These are phyloP conservation scores for Ochromonadaceae sp. DNA, from an alignment of 352 stramenopile species.

Conservation along the genomic window DNA sequence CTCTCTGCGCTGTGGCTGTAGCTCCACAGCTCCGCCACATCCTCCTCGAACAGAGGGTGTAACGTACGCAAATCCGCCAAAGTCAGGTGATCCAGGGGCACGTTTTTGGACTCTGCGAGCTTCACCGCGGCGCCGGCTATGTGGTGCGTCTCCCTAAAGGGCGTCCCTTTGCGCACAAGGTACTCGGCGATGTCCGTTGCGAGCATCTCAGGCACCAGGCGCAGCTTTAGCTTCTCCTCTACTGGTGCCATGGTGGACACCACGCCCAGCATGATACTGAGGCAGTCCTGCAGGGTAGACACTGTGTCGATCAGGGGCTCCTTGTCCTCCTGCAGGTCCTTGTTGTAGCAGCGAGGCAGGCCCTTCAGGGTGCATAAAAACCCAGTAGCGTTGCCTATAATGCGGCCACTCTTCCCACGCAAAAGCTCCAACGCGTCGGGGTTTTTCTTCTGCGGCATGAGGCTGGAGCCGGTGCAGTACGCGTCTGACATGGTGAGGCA, in stretches of 20 bases:
- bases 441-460: constrained; percentile 99
- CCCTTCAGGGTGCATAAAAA: constrained; percentile 90
- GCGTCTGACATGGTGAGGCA: constrained; percentile 89
- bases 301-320: constrained; percentile 90
- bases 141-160: constrained; percentile 98
- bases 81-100: constrained; percentile 61
- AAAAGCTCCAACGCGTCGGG: constrained; percentile 94
- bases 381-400: constrained; percentile 78
- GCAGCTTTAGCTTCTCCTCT: constrained; percentile 73
- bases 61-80: constrained; percentile 65
- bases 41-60: constrained; percentile 64
- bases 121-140: constrained; percentile 81
- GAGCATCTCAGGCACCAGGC: constrained; percentile 96
- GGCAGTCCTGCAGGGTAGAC: constrained; percentile 87
- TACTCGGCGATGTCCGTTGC: constrained; percentile 97
- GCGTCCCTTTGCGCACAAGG: constrained; percentile 91
- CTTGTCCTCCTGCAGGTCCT: constrained; percentile 99
- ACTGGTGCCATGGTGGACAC: constrained; percentile 87
- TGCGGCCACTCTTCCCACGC: constrained; percentile 84
- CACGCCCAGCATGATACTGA: constrained; percentile 85
- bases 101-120: constrained; percentile 66
- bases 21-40: constrained; percentile 66
- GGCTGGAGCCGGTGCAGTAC: constrained; percentile 90
- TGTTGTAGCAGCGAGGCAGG: constrained; percentile 95
- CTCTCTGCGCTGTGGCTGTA: constrained; percentile 47